Percentiles rank a stretch among this genome's conserved stretches.
Evolutionary conservation across 1,284 basidiomycete species (phyloP).

Genomic region (Cryptococcus wingfieldii): DNA sequence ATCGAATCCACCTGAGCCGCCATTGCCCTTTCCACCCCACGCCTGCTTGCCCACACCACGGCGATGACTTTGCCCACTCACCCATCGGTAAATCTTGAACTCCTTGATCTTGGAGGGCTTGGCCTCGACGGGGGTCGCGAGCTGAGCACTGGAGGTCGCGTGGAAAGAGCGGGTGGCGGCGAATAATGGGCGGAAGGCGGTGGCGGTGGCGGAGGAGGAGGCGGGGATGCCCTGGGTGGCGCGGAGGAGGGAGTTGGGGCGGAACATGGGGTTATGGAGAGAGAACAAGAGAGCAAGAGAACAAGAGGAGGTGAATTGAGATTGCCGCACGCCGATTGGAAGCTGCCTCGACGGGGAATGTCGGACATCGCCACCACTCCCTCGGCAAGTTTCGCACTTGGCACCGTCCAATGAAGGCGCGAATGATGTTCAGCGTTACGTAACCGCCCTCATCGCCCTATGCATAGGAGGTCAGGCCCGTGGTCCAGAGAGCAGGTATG

Average conservation of each 20-base stretch:
- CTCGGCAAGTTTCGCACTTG: background rate
- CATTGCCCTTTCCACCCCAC: background rate
- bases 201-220: slow-evolving; percentile 63
- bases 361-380: background rate
- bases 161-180: slow-evolving; percentile 29
- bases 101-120: slow-evolving; percentile 61
- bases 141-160: slow-evolving; percentile 23
- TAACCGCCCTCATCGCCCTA: too few relatives aligned
- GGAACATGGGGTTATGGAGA: too few relatives aligned
- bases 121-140: slow-evolving; percentile 34
- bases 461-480: too few relatives aligned
- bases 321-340: slow-evolving; percentile 1
- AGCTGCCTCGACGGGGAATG: background rate
- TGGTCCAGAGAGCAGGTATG: too few relatives aligned
- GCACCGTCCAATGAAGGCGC: too few relatives aligned
- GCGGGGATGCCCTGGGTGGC: slow-evolving; percentile 11
- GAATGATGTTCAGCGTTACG: too few relatives aligned
- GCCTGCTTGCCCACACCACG: background rate
- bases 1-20: background rate
- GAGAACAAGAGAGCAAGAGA: too few relatives aligned
- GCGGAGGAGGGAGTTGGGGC: background rate
- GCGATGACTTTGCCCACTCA: slow-evolving; percentile 46
- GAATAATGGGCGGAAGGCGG: slow-evolving; percentile 6
- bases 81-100: slow-evolving; percentile 97
- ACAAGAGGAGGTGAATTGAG: background rate